Percentiles rank a stretch among this genome's conserved stretches.
Conservation (phyloP, 202 grass and related monocot genomes). For the Bolboschoenoplectus hybrid region DNA sequence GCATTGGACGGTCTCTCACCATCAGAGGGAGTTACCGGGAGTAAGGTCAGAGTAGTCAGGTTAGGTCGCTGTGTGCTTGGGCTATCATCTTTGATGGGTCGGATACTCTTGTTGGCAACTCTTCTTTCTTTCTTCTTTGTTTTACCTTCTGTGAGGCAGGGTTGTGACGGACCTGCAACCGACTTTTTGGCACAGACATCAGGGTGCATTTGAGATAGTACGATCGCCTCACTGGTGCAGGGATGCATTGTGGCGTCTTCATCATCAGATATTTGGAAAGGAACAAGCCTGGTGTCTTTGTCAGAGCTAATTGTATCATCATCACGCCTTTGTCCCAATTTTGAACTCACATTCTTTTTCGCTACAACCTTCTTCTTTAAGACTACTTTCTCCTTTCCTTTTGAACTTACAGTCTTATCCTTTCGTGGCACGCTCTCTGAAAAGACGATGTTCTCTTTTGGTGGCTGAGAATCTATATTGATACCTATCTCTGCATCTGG, state of each 20-base stretch:
- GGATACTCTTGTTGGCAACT: conserved; percentile 31
- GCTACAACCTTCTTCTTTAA: conserved; percentile 23
- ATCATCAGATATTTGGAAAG: not conserved
- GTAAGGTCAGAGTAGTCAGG: conserved; percentile 43
- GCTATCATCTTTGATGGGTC: conserved; percentile 23
- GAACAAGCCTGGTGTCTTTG: not conserved
- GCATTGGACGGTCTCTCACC: conserved; percentile 36
- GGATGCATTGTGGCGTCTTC: not conserved
- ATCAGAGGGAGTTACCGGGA: conserved; percentile 43
- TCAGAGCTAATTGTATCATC: not conserved
- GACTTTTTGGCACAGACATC: conserved; percentile 45
- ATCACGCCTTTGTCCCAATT: not conserved
- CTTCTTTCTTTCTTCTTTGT: conserved; percentile 41
- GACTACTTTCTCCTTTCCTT: not conserved
- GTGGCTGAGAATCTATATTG: not conserved
- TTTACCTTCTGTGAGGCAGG: conserved; percentile 33
- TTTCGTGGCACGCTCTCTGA: not conserved
- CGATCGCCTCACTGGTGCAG: not conserved
- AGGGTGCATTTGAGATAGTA: conserved; percentile 35
- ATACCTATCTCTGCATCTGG: not conserved
- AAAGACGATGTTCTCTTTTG: conserved; percentile 18
- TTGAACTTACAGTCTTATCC: not conserved
- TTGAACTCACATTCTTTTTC: not conserved
- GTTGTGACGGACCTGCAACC: conserved; percentile 38
- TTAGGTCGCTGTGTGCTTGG: not conserved